phyloP scores from a whole-genome alignment of 1,284 basidiomycete species.

The Rhodotorula sp. region DNA sequence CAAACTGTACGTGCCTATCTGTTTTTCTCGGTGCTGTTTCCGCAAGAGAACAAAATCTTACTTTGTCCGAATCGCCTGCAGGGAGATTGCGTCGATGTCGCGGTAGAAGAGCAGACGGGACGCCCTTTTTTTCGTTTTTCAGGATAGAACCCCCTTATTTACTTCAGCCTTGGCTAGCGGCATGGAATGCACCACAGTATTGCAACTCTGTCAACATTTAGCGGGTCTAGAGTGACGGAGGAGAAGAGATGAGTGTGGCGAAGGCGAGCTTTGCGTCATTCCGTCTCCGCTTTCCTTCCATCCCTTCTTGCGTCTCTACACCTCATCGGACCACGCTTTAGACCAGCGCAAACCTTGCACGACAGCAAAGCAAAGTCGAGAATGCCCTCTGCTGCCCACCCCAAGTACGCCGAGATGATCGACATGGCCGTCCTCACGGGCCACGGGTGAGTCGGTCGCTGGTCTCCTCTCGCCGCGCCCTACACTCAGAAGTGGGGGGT shows the following conservation, averaged over 20 bases:
- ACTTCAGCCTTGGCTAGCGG: not conserved
- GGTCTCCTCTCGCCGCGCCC: not conserved
- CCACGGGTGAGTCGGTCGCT: not conserved
- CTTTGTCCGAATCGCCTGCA: not conserved
- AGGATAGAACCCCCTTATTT: not conserved
- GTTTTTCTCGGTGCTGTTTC: too few relatives aligned
- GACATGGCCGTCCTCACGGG: not conserved
- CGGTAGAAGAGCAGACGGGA: not conserved
- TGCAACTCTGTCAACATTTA: too few relatives aligned
- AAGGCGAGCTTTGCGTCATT: too few relatives aligned
- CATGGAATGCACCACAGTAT: too few relatives aligned
- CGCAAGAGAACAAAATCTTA: not conserved
- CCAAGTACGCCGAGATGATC: not conserved
- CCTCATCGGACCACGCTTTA: not conserved
- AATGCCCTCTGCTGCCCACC: too few relatives aligned
- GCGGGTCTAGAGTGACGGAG: too few relatives aligned
- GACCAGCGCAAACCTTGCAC: not conserved
- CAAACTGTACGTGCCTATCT: constrained; percentile 56
- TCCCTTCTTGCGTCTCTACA: too few relatives aligned
- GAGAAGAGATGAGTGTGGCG: not conserved
- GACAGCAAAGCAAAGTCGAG: not conserved
- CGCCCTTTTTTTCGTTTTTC: not conserved
- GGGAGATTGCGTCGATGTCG: constrained; percentile 29
- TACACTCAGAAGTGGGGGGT: not conserved
- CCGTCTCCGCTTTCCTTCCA: not conserved